Base-by-base conservation (phyloP, 2,329 filamentous ascomycete genomes). In the Thelonectria discophora region DNA sequence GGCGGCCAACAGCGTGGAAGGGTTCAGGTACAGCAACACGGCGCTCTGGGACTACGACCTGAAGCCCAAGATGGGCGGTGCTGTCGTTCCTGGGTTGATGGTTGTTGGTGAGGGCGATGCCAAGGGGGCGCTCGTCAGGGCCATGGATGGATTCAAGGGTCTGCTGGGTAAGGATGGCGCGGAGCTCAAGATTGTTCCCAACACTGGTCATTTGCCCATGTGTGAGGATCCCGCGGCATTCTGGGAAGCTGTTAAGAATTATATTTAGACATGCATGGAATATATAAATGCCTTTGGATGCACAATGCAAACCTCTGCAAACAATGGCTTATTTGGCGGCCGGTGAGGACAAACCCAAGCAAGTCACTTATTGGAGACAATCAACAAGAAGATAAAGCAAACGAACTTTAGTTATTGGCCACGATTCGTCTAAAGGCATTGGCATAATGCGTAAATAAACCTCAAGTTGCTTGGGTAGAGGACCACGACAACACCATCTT, bases 171-270 rank as follows among this genome's bases (percentile, higher is more conserved):
- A 79, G 10, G 73, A 76, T 0, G 86, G 84, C 0, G 84, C 83
- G 0, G 82, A 86, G 60, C 82, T 93, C 66, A 86, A 84, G 73
- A 76, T 90, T 59, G 85, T 96, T 10, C 85, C 90, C 0, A 79
- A 83, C 9, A 88, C 92, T 0, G 93, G 93, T 0, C 93, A 97
- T 79, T 77, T 97, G 71, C 93, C 93, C 0, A 96, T 96, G 91
- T 88, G 88, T 49, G 93, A 96, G 77, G 85, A 87, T 66, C 88
- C 91, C 0, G 77, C 81, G 58, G 87, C 83, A 4, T 93, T 94
- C 73, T 89, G 89, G 73, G 79, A 84, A 27, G 86, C 86, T 47
- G 80, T 94, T 2, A 78, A 81, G 43, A 79, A 75, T 9, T 91
- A 91, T 65, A 67, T 92, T 60, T 84, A 56, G 54, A 39, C 49